These are phyloP conservation scores for Kazachstania sp. DNA, from an alignment of 1,139 yeast genomes.

Conservation along the genomic window DNA sequence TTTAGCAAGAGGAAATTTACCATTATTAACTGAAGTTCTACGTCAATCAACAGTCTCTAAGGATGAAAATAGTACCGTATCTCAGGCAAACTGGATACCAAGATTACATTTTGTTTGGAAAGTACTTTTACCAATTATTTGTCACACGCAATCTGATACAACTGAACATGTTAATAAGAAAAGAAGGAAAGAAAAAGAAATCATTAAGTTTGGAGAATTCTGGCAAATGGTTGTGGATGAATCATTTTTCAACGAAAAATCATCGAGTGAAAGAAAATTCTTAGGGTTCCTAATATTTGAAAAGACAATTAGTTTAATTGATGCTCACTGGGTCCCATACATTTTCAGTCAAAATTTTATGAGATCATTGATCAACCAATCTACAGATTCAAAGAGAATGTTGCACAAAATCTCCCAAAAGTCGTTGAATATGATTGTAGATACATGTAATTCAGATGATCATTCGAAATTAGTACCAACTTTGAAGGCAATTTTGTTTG, in stretches of 20 bases:
- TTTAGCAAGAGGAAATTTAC: slow-evolving; percentile 55
- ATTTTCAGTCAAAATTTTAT: slow-evolving; percentile 64
- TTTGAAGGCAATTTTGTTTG: slow-evolving; percentile 42
- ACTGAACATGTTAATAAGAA: slow-evolving; percentile 32
- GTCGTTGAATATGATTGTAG: slow-evolving; percentile 39
- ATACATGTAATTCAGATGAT: slow-evolving; percentile 31
- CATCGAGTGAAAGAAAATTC: slow-evolving; percentile 80
- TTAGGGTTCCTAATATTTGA: slow-evolving; percentile 75
- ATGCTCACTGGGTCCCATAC: slow-evolving; percentile 32
- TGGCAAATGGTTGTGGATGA: slow-evolving; percentile 80
- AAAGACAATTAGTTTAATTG: slow-evolving; percentile 36
- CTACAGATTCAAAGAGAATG: slow-evolving; percentile 55
- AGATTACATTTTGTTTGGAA: slow-evolving; percentile 80
- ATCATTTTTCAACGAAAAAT: slow-evolving; percentile 60
- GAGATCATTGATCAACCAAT: slow-evolving; percentile 71
- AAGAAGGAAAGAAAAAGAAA: slow-evolving; percentile 19
- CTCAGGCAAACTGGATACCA: slow-evolving; percentile 66
- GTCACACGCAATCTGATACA: slow-evolving; percentile 5
- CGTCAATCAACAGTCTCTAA: slow-evolving; percentile 43
- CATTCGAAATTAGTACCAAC: slow-evolving; percentile 40
- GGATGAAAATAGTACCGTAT: slow-evolving; percentile 14
- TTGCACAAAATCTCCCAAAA: slow-evolving; percentile 59
- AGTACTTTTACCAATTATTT: slow-evolving; percentile 41
- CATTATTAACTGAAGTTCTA: slow-evolving; percentile 52
- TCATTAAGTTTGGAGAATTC: slow-evolving; percentile 54